Evolutionary conservation across 1,284 basidiomycete species (phyloP), one percentile per base, ranked within the genome.

Genomic region (Puccinia hordei): DNA sequence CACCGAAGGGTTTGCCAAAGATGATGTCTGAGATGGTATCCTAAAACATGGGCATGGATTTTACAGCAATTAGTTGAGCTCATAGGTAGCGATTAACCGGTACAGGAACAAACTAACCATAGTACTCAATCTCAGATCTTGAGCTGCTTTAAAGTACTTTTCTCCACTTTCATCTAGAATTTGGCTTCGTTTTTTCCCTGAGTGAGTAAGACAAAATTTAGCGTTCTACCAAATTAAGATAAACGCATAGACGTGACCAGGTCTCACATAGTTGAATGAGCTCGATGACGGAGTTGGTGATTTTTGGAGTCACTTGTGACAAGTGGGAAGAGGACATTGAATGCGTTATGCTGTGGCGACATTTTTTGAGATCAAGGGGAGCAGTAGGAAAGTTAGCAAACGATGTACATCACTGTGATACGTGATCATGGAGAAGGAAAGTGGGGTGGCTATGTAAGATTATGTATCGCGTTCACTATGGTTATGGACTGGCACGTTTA

Each of bases 91-190:
- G 24, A n/a, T 13, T 69, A n/a, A 69, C 5, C 27, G 10, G 27
- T 13, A 30, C 17, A 30, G n/a, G 49, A 30, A 2, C 46, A 35
- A n/a, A 72, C 69, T 72, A 35, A 72, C 77, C 77, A 79, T 71
- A n/a, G 77, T 79, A 63, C 77, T 79, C 24, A 79, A 72, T 38
- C 77, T 71, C 15, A 79, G 44, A 79, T 79, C 77, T 72, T 79
- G 77, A 10, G 77, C 77, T 53, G 77, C 77, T 51, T 79, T 79
- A 38, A 79, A 79, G 55, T 72, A 79, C 30, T 59, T 44, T 57
- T 71, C 65, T n/a, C 66, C 65, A 72, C 66, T 79, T 71, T 79
- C 44, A 46, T 79, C 77, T 9, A 79, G 59, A 61, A 79, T 61
- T 72, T 61, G 38, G 46, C 65, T 46, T 35, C 77, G 41, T 49